Evolutionary conservation across 352 stramenopile genomes (phyloP).

Genomic region (Pythium aristosporum): DNA sequence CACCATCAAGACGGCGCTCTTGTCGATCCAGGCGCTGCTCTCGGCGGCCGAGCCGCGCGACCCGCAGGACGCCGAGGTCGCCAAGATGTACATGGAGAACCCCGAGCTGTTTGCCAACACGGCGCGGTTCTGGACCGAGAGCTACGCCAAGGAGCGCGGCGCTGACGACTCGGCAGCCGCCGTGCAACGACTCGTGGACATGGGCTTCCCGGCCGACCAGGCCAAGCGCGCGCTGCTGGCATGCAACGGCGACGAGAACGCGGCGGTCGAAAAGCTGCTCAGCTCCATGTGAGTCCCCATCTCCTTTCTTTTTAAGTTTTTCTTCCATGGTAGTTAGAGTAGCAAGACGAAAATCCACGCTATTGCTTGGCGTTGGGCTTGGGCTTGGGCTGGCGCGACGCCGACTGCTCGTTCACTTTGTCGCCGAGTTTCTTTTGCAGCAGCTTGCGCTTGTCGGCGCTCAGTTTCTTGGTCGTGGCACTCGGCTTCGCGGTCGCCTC

Average conservation of each 20-base stretch:
- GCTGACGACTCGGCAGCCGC: slow-evolving; percentile 55
- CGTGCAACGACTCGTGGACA: slow-evolving; percentile 76
- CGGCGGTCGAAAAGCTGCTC: slow-evolving; percentile 82
- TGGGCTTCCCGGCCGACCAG: slow-evolving; percentile 82
- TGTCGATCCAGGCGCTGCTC: slow-evolving; percentile 95
- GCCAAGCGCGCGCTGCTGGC: slow-evolving; percentile 63
- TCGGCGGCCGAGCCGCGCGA: slow-evolving; percentile 92
- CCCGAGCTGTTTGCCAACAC: slow-evolving; percentile 91
- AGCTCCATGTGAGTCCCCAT: slow-evolving; percentile 53
- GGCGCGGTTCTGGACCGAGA: slow-evolving; percentile 96
- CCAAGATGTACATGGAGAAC: slow-evolving; percentile 95
- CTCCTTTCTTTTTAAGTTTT: neutral
- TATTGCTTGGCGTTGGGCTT: slow-evolving; percentile 42
- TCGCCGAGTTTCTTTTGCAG: slow-evolving; percentile 74
- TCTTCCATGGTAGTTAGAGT: slow-evolving; percentile 4
- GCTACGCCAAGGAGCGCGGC: slow-evolving; percentile 86
- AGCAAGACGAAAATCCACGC: neutral
- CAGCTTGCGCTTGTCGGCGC: slow-evolving; percentile 53
- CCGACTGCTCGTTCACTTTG: slow-evolving; percentile 54
- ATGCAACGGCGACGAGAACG: slow-evolving; percentile 84
- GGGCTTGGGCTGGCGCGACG: slow-evolving; percentile 41
- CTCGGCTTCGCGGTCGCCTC: no score
- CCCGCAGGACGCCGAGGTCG: slow-evolving; percentile 95
- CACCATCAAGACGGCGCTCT: slow-evolving; percentile 96
- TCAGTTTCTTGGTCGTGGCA: slow-evolving; percentile 29